Conservation (phyloP, 805 yeast species). For the Starmerella kuoi region DNA sequence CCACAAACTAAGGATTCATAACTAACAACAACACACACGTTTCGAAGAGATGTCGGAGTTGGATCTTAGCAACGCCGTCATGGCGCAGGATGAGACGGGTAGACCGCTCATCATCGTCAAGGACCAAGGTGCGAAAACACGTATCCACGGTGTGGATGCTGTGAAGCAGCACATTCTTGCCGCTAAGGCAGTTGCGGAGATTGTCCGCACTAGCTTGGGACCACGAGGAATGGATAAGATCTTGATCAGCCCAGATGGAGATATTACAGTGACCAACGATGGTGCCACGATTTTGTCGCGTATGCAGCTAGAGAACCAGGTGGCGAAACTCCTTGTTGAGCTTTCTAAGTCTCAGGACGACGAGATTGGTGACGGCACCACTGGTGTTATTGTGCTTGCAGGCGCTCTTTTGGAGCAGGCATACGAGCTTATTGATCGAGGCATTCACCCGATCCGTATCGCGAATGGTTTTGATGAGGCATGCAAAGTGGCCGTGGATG, state of each 20-base stretch:
- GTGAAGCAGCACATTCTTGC: constrained; percentile 76
- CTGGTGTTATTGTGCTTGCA: constrained; percentile 95
- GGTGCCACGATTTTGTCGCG: constrained; percentile 95
- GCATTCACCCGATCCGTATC: constrained; percentile 91
- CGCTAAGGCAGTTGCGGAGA: constrained; percentile 86
- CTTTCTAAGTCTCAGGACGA: constrained; percentile 91
- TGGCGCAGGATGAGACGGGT: constrained; percentile 99
- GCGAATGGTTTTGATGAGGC: constrained; percentile 98
- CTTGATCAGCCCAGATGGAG: constrained; percentile 90
- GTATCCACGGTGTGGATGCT: constrained; percentile 71
- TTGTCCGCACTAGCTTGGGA: constrained; percentile 84
- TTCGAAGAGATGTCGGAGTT: constrained; percentile 33
- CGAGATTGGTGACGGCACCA: constrained; percentile 97
- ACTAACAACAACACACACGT: no score
- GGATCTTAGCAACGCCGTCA: constrained; percentile 93
- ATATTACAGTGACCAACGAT: constrained; percentile 93
- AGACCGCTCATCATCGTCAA: constrained; percentile 96
- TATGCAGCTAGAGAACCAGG: constrained; percentile 92
- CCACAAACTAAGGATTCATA: no score
- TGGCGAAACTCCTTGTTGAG: constrained; percentile 90
- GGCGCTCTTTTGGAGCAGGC: constrained; percentile 93
- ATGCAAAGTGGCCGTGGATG: constrained; percentile 73
- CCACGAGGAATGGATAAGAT: constrained; percentile 98
- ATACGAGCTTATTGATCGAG: constrained; percentile 82
- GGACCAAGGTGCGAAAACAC: constrained; percentile 54